Evolutionary conservation across 2,329 filamentous ascomycete genomes (phyloP).

Genomic region (Drechslera avenae): DNA sequence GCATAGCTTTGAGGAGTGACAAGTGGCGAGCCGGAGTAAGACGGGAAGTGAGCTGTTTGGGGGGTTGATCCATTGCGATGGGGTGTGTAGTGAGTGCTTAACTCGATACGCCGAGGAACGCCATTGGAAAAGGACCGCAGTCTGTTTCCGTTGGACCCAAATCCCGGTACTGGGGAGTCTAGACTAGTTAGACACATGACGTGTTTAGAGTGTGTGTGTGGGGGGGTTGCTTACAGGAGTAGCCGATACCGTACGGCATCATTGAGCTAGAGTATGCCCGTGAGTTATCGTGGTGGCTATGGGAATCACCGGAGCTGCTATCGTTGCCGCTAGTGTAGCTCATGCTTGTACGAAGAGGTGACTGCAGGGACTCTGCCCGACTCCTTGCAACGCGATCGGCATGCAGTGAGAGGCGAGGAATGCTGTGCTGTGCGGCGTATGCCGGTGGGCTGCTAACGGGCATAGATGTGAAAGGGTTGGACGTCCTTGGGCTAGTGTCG

Average conservation of each 20-base stretch:
- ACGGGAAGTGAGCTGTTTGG: conserved; percentile 49
- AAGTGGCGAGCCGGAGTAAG: conserved; percentile 49
- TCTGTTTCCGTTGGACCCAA: conserved; percentile 45
- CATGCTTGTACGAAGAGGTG: conserved; percentile 54
- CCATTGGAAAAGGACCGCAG: conserved; percentile 49
- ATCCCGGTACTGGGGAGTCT: conserved; percentile 49
- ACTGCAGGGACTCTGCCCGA: conserved; percentile 51
- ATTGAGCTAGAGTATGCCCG: conserved; percentile 41
- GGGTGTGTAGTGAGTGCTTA: conserved; percentile 49
- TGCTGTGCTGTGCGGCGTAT: conserved; percentile 47
- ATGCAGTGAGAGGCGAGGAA: conserved; percentile 52
- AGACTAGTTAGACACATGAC: conserved; percentile 19
- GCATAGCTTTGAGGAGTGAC: conserved; percentile 43
- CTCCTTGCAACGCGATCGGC: conserved; percentile 50
- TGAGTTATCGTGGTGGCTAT: conserved; percentile 30
- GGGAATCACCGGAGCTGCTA: conserved; percentile 29
- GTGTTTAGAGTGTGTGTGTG: neutral
- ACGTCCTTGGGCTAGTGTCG: conserved; percentile 45
- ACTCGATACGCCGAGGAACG: conserved; percentile 48
- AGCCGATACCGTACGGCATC: conserved; percentile 49
- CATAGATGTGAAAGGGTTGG: conserved; percentile 47
- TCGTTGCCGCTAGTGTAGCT: conserved; percentile 48
- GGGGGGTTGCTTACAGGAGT: conserved; percentile 38
- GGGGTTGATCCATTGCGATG: conserved; percentile 44
- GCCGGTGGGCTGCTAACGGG: conserved; percentile 39